Evolutionary conservation across 345 rosid species (phyloP).

Genomic region (Brassica carinata): DNA sequence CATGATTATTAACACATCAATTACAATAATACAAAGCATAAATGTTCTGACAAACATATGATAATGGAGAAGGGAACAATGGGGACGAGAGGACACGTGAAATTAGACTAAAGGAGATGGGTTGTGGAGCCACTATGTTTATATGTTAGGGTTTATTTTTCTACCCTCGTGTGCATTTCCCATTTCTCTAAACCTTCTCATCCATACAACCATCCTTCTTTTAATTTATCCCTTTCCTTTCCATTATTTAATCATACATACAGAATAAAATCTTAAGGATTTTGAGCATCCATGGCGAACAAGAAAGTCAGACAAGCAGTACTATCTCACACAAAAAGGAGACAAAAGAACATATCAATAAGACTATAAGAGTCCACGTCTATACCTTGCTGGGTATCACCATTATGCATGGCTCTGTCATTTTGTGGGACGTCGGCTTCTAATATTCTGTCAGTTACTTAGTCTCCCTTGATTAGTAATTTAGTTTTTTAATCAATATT

Average conservation of each 20-base stretch:
- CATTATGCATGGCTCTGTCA: slow-evolving; percentile 42
- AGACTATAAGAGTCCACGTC: slow-evolving; percentile 12
- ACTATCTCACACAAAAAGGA: slow-evolving; percentile 24
- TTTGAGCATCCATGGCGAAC: slow-evolving; percentile 37
- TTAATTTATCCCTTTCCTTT: neutral
- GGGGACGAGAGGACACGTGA: slow-evolving; percentile 27
- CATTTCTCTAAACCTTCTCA: neutral
- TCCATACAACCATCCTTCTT: neutral
- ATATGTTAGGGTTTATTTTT: slow-evolving; percentile 19
- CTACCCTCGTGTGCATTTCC: slow-evolving; percentile 13
- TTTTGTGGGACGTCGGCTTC: slow-evolving; percentile 36
- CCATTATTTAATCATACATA: neutral
- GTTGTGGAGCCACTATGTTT: slow-evolving; percentile 38
- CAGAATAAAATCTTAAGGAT: neutral
- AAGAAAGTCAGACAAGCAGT: slow-evolving; percentile 36
- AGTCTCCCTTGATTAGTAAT: neutral
- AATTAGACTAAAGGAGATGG: slow-evolving; percentile 38
- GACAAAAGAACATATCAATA: slow-evolving; percentile 36
- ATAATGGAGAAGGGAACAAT: neutral
- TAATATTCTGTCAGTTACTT: neutral
- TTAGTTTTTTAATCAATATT: neutral
- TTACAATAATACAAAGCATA: neutral
- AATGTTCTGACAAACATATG: neutral
- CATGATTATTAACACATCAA: neutral
- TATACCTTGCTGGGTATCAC: slow-evolving; percentile 38